phyloP scores from a whole-genome alignment of 352 stramenopile genomes.

The Globisporangium paroecandrum region DNA sequence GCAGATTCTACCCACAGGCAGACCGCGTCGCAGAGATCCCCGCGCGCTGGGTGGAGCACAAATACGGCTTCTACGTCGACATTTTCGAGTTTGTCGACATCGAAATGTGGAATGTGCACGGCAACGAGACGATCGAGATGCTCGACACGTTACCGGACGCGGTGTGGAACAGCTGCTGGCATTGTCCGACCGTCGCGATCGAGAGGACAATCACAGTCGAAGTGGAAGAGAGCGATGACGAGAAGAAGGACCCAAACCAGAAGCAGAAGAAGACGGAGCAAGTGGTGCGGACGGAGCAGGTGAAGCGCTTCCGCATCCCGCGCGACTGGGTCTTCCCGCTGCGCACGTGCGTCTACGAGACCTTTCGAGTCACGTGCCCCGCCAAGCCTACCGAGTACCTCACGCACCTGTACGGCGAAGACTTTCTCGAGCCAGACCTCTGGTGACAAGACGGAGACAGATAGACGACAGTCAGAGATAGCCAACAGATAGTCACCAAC shows the following conservation, averaged over 20 bases:
- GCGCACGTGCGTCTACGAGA: slow-evolving; percentile 32
- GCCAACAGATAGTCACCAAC: neutral
- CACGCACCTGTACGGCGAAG: slow-evolving; percentile 51
- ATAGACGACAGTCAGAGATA: neutral
- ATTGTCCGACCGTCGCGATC: slow-evolving; percentile 22
- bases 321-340: slow-evolving; percentile 57
- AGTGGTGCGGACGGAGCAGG: slow-evolving; percentile 8
- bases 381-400: slow-evolving; percentile 41
- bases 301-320: slow-evolving; percentile 41
- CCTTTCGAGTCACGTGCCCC: slow-evolving; percentile 47
- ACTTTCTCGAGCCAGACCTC: slow-evolving; percentile 32
- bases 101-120: slow-evolving; percentile 14
- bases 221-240: neutral
- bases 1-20: slow-evolving; percentile 26
- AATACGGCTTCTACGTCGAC: slow-evolving; percentile 50
- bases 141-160: slow-evolving; percentile 34
- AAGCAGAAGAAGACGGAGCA: neutral
- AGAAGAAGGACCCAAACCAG: too few relatives aligned
- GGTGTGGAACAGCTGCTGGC: slow-evolving; percentile 31
- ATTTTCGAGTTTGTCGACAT: slow-evolving; percentile 43
- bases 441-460: slow-evolving; percentile 12
- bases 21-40: slow-evolving; percentile 27
- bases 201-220: slow-evolving; percentile 8
- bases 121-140: slow-evolving; percentile 25
- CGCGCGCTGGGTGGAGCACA: slow-evolving; percentile 43